These are phyloP conservation scores for peach (Prunus persica) DNA, from an alignment of 306 rosid genomes.

Conservation along the genomic window DNA sequence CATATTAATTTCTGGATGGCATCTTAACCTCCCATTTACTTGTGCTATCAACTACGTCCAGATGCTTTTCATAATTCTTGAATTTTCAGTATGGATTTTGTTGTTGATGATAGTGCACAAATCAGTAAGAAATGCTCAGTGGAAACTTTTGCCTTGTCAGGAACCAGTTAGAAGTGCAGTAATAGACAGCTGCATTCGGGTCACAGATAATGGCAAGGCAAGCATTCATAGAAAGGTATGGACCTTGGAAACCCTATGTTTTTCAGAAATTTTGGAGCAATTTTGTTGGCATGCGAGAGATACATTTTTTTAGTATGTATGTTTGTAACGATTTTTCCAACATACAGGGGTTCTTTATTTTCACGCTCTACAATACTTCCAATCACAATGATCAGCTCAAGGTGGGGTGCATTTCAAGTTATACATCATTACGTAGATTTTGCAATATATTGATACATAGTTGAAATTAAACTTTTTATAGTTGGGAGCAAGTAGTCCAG, in stretches of 20 bases:
- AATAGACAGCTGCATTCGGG: constrained; percentile 68
- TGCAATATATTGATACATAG: constrained; percentile 18
- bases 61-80: constrained; percentile 10
- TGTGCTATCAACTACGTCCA: background rate
- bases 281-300: background rate
- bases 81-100: background rate
- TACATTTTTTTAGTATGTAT: constrained; percentile 8
- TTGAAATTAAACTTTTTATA: constrained; percentile 29
- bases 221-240: constrained; percentile 61
- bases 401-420: constrained; percentile 40
- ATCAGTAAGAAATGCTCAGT: constrained; percentile 4
- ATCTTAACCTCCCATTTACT: background rate
- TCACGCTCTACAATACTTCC: constrained; percentile 66
- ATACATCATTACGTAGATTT: background rate
- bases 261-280: background rate
- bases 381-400: constrained; percentile 70
- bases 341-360: constrained; percentile 60
- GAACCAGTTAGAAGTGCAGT: constrained; percentile 75
- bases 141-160: constrained; percentile 38
- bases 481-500: constrained; percentile 89
- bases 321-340: constrained; percentile 22
- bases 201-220: constrained; percentile 78
- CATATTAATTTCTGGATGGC: background rate
- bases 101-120: constrained; percentile 1
- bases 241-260: background rate